phyloP scores from a whole-genome alignment of 2,329 filamentous ascomycete genomes.

The Pestalotiopsis sp. region DNA sequence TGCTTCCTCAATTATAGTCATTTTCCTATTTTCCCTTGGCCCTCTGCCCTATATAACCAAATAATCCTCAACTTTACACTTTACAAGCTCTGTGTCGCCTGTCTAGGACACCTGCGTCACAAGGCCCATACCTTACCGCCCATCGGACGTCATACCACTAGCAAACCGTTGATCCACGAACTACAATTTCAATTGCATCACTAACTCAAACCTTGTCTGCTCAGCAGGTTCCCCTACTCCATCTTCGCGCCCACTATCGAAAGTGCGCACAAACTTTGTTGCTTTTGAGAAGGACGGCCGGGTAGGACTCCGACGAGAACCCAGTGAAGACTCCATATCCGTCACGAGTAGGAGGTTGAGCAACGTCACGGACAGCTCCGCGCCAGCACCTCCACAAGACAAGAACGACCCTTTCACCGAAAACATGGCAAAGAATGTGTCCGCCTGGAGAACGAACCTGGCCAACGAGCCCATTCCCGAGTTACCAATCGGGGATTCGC shows the following conservation, averaged over 20 bases:
- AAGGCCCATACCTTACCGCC: background rate
- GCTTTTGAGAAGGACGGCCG: constrained; percentile 68
- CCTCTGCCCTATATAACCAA: background rate
- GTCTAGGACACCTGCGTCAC: background rate
- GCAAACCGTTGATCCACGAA: background rate
- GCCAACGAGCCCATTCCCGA: constrained; percentile 44
- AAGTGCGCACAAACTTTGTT: constrained; percentile 75
- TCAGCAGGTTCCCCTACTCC: constrained; percentile 33
- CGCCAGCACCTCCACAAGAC: constrained; percentile 40
- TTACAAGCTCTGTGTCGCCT: background rate
- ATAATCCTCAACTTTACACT: background rate
- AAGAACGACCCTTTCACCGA: constrained; percentile 36
- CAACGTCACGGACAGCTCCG: constrained; percentile 40
- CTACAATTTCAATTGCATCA: constrained; percentile 13
- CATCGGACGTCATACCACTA: background rate
- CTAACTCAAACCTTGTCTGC: constrained; percentile 31
- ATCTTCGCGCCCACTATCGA: constrained; percentile 69
- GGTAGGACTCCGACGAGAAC: constrained; percentile 51
- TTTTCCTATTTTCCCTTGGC: background rate
- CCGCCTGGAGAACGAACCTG: constrained; percentile 34
- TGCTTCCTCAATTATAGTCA: background rate
- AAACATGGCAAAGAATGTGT: constrained; percentile 28
- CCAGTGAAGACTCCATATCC: constrained; percentile 43
- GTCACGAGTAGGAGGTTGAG: constrained; percentile 37
- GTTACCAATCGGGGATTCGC: constrained; percentile 34